phyloP scores from a whole-genome alignment of 768 basidiomycete genomes.

The Tubosaeta brunneosetosa region DNA sequence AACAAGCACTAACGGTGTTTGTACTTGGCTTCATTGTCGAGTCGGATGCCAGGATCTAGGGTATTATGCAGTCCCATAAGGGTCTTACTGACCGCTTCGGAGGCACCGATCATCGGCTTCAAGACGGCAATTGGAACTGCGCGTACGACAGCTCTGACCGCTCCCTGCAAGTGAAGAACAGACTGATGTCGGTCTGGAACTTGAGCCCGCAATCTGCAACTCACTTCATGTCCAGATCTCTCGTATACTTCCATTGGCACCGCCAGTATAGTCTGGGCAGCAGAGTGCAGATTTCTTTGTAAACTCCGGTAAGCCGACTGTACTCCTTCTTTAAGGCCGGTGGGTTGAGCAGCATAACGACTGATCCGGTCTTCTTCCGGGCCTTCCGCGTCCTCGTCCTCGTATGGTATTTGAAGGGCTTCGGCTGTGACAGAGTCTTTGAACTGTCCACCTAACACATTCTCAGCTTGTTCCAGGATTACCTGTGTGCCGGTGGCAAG shows the following conservation, averaged over 20 bases:
- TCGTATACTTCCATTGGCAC: slow-evolving; percentile 99
- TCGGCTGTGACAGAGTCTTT: slow-evolving; percentile 62
- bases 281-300: slow-evolving; percentile 80
- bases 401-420: slow-evolving; percentile 47
- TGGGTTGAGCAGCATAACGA: slow-evolving; percentile 89
- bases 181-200: neutral
- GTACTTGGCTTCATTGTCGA: slow-evolving; percentile 91
- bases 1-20: slow-evolving; percentile 59
- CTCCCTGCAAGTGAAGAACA: slow-evolving; percentile 51
- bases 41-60: slow-evolving; percentile 77
- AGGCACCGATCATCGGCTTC: slow-evolving; percentile 97
- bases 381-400: slow-evolving; percentile 25
- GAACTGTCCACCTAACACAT: slow-evolving; percentile 79
- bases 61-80: slow-evolving; percentile 90
- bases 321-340: slow-evolving; percentile 78
- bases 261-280: slow-evolving; percentile 96
- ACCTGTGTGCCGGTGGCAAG: slow-evolving; percentile 97
- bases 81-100: slow-evolving; percentile 94
- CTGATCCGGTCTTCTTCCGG: slow-evolving; percentile 63
- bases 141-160: slow-evolving; percentile 89
- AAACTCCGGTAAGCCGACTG: slow-evolving; percentile 89
- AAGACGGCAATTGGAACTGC: slow-evolving; percentile 97
- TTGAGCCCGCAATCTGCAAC: slow-evolving; percentile 15
- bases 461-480: slow-evolving; percentile 92
- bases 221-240: slow-evolving; percentile 83